Evolutionary conservation across 352 stramenopile species (phyloP).

Genomic region (Phytophthora chlamydospora): DNA sequence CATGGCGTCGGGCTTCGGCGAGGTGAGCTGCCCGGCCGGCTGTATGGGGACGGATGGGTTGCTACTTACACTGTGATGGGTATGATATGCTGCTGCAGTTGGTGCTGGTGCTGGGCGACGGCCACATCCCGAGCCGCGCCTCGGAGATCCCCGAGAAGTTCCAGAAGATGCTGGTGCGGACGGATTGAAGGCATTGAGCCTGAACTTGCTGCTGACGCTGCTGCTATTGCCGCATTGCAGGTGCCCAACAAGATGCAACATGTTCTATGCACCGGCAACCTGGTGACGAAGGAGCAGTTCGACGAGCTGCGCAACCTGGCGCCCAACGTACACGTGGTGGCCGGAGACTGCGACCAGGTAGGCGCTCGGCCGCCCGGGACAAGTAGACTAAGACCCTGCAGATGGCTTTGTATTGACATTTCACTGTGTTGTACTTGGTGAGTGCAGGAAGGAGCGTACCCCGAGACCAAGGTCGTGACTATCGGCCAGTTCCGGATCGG

Average conservation of each 20-base stretch:
- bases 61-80: not conserved
- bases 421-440: not conserved
- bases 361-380: not conserved
- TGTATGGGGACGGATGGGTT: not conserved
- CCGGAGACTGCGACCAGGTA: conserved; percentile 95
- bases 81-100: conserved; percentile 71
- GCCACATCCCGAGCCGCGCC: conserved; percentile 95
- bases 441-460: conserved; percentile 79
- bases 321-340: conserved; percentile 96
- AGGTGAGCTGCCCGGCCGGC: conserved; percentile 35
- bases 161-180: conserved; percentile 83
- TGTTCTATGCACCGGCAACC: conserved; percentile 98
- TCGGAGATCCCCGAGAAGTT: conserved; percentile 97
- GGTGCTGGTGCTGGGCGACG: conserved; percentile 97
- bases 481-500: conserved; percentile 98
- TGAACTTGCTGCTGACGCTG: not conserved
- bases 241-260: conserved; percentile 99
- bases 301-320: conserved; percentile 95
- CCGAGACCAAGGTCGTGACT: conserved; percentile 95
- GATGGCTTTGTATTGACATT: not conserved
- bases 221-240: conserved; percentile 50
- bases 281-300: conserved; percentile 95
- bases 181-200: not conserved
- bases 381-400: not conserved
- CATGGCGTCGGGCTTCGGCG: conserved; percentile 73